A percentile compares a stretch with the other conserved stretches of the same genome.
Evolutionary conservation across 257 asterid genomes (phyloP).

Genomic region (Salvia miltiorrhiza): DNA sequence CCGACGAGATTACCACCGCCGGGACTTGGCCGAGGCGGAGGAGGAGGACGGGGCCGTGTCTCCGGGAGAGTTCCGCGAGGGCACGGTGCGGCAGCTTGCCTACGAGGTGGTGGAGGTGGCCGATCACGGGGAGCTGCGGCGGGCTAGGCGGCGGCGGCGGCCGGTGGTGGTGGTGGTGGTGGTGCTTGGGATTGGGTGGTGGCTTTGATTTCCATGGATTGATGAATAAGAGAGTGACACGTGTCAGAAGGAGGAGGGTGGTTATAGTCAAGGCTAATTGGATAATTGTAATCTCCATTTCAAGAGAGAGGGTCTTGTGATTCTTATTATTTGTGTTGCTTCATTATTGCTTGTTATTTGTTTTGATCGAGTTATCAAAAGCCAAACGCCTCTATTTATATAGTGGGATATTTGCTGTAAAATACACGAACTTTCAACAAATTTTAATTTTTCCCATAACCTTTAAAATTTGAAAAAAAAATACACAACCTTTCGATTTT

Average conservation of each 20-base stretch:
- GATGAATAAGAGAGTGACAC: slow-evolving; percentile 16
- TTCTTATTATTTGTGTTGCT: too few species aligned
- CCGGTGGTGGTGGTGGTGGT: neutral
- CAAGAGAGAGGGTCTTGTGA: too few species aligned
- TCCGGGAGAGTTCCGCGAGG: slow-evolving; percentile 11
- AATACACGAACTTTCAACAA: too few species aligned
- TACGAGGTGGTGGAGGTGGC: slow-evolving; percentile 35
- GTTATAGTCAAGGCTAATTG: slow-evolving; percentile 4
- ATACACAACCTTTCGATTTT: too few species aligned
- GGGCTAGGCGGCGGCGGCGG: slow-evolving; percentile 39
- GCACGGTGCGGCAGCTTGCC: slow-evolving; percentile 29
- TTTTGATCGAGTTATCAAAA: too few species aligned
- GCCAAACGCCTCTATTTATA: too few species aligned
- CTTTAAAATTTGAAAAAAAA: too few species aligned
- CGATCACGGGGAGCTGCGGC: slow-evolving; percentile 29
- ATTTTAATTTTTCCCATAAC: too few species aligned
- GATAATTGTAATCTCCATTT: slow-evolving; percentile 25
- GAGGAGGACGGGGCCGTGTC: slow-evolving; percentile 37
- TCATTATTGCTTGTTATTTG: too few species aligned
- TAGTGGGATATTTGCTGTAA: too few species aligned
- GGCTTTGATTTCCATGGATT: neutral
- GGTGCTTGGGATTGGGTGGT: neutral
- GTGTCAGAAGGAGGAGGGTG: slow-evolving; percentile 9
- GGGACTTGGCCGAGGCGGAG: slow-evolving; percentile 39
- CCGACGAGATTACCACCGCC: slow-evolving; percentile 31